A percentile compares a stretch with the other conserved stretches of the same genome.
These are phyloP conservation scores for Paraleonurus japonicus DNA, from an alignment of 257 asterid species.

Conservation along the genomic window DNA sequence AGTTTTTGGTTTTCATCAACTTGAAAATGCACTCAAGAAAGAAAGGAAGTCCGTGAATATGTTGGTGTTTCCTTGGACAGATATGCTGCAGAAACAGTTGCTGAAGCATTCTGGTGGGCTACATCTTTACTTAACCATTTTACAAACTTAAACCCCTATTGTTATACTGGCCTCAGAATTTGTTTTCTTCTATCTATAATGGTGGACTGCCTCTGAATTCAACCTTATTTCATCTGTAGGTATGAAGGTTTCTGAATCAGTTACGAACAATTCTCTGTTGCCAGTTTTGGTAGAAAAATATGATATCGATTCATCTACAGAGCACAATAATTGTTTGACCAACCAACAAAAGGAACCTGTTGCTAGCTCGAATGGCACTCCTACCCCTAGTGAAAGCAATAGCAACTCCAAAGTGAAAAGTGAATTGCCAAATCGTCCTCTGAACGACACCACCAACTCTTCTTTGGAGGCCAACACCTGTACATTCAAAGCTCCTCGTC, in stretches of 20 bases:
- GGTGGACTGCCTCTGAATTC: slow-evolving; percentile 19
- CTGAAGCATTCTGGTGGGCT: slow-evolving; percentile 51
- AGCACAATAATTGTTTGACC: slow-evolving; percentile 25
- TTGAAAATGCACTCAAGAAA: slow-evolving; percentile 55
- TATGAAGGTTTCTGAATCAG: slow-evolving; percentile 27
- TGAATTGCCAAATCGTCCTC: slow-evolving; percentile 15
- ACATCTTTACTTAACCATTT: neutral
- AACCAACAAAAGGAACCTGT: slow-evolving; percentile 12
- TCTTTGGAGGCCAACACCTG: slow-evolving; percentile 4
- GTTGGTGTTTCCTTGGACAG: slow-evolving; percentile 90
- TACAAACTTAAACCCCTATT: neutral
- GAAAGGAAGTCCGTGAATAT: slow-evolving; percentile 67
- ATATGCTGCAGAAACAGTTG: slow-evolving; percentile 80
- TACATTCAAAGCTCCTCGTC: slow-evolving; percentile 19
- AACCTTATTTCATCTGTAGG: slow-evolving; percentile 32
- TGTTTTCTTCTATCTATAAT: neutral
- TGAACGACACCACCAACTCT: slow-evolving; percentile 8
- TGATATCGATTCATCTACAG: slow-evolving; percentile 33
- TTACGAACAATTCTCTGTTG: slow-evolving; percentile 26
- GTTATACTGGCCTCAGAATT: neutral
- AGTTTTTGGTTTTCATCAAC: slow-evolving; percentile 70
- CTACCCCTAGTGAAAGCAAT: slow-evolving; percentile 3
- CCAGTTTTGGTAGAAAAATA: slow-evolving; percentile 37
- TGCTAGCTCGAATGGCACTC: slow-evolving; percentile 12
- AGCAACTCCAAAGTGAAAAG: neutral